A percentile compares a stretch with the other conserved stretches of the same genome.
These are phyloP conservation scores for Talaromyces sp. DNA, from an alignment of 2,329 filamentous ascomycete species.

Conservation along the genomic window DNA sequence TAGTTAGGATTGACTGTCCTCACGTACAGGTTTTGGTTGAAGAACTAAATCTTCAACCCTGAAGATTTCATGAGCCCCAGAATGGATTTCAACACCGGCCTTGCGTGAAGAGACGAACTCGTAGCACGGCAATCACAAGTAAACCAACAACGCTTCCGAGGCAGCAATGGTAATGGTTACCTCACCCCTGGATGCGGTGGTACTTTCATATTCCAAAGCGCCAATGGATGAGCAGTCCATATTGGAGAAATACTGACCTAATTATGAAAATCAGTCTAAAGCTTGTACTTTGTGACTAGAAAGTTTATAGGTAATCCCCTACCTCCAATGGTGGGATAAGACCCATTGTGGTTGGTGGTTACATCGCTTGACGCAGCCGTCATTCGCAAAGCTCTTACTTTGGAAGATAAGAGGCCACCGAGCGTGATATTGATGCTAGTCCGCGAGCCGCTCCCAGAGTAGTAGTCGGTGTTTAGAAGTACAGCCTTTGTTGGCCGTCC, in stretches of 20 bases:
- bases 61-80: no score
- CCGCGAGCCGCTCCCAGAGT: not conserved
- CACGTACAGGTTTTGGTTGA: no score
- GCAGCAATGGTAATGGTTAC: not conserved
- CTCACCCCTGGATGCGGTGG: not conserved
- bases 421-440: not conserved
- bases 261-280: not conserved
- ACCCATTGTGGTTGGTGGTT: not conserved
- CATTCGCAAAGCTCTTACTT: conserved; percentile 1
- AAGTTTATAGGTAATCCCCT: not conserved
- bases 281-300: not conserved
- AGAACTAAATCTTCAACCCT: no score
- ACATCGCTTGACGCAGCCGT: not conserved
- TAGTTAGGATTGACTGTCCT: no score
- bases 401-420: not conserved
- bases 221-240: conserved; percentile 2
- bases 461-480: conserved; percentile 5
- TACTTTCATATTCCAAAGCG: not conserved
- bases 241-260: conserved; percentile 7
- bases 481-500: not conserved
- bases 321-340: conserved; percentile 7
- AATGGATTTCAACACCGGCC: no score
- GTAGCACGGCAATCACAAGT: not conserved
- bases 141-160: conserved; percentile 7
- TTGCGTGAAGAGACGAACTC: no score